Evolutionary conservation across 257 asterid genomes (phyloP).

Genomic region (Solanum pinnatisectum): DNA sequence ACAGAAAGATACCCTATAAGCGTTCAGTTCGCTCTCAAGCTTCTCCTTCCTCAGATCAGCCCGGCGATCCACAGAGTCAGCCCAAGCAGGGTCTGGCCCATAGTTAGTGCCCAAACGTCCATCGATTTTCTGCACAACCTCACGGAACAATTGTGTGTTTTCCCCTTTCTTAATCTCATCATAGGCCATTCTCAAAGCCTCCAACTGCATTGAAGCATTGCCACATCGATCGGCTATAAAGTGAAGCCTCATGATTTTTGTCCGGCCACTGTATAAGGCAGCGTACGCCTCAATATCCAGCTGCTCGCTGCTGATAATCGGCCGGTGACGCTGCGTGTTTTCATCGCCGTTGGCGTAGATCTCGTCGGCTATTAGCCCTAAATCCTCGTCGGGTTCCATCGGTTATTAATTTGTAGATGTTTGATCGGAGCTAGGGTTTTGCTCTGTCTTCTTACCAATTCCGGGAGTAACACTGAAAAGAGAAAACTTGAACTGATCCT

Average conservation of each 20-base stretch:
- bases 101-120: slow-evolving; percentile 70
- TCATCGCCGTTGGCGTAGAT: slow-evolving; percentile 48
- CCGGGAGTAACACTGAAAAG: background rate
- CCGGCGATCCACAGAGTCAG: slow-evolving; percentile 71
- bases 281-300: slow-evolving; percentile 94
- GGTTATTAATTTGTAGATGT: background rate
- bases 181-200: slow-evolving; percentile 88
- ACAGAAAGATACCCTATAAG: slow-evolving; percentile 47
- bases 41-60: slow-evolving; percentile 73
- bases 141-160: slow-evolving; percentile 68
- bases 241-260: slow-evolving; percentile 66
- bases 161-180: slow-evolving; percentile 95
- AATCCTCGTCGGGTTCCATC: slow-evolving; percentile 71
- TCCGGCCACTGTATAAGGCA: slow-evolving; percentile 74
- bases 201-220: slow-evolving; percentile 57
- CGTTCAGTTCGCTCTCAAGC: slow-evolving; percentile 90
- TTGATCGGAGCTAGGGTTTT: slow-evolving; percentile 27
- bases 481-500: background rate
- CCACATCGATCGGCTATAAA: slow-evolving; percentile 71
- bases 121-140: slow-evolving; percentile 66
- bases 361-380: slow-evolving; percentile 42
- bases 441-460: background rate
- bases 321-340: slow-evolving; percentile 52
- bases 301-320: slow-evolving; percentile 83
- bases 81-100: slow-evolving; percentile 58